Base-by-base conservation (phyloP, 2,329 filamentous ascomycete genomes). In the Colletotrichum agaves region DNA sequence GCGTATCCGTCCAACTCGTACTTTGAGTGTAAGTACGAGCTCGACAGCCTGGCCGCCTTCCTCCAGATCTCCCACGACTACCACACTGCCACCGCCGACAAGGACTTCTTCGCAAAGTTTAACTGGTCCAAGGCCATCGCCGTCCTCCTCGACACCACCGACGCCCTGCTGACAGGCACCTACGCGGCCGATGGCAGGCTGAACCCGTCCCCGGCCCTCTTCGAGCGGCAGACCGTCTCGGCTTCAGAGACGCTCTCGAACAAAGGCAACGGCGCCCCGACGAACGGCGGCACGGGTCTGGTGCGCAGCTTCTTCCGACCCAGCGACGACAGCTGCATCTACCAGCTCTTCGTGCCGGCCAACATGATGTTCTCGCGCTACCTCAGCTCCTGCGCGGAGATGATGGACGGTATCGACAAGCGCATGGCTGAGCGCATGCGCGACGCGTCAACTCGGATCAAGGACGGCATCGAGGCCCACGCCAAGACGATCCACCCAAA, bases 11-110 rank as follows among this genome's bases (percentile, higher is more conserved):
- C 84, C 31, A 90, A 92, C 27, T 92, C 91, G 73, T 84, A 97
- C 0, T 98, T 96, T 75, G 95, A 98, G 78, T 98, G 95, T 86
- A 98, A 98, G 79, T 68, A 96, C 78, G 95, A 98, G 80, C 88
- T 98, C 50, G 94, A 98, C 81, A 95, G 92, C 11, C 85, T 98
- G 1, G 93, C 94, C 0, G 90, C 93, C 33, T 98, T 98, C 78
- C 84, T 98, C 7, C 88, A 93, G 46, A 84, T 98, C 5, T 90
- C 89, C 1, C 92, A 93, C 70, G 88, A 96, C 74, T 98, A 97
- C 81, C 88, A 92, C 79, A 84, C 88, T 21, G 85, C 87, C 68
- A 97, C 93, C 0, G 84, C 85, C 0, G 94, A 94, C 41, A 87
- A 83, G 1, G 86, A 85, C 61, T 93, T 93, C 68, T 97, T 97